Base-by-base conservation (phyloP, 129 eudicot genomes). In the Pseudognaphalium luteoalbum region DNA sequence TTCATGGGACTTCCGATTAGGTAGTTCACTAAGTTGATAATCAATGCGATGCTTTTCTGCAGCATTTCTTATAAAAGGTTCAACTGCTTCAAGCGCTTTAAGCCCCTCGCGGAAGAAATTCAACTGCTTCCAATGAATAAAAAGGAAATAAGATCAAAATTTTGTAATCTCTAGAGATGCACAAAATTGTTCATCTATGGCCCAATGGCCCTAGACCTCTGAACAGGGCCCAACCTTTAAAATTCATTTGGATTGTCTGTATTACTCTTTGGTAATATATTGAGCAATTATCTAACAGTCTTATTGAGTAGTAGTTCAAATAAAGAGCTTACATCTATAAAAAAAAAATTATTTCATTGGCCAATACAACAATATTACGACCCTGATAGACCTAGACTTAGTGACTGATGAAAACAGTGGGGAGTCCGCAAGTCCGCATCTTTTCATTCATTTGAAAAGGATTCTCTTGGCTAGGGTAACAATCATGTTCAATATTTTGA, bases 11-110 rank as follows among this genome's bases (percentile, higher is more conserved):
- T 85, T 87, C 16, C 75, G 81, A 30, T 80, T 89, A 81, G 76
- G 79, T 66, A 88, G 66, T 78, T 79, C 96, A 72, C 78, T 64
- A 34, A 87, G 79, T 74, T 86, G 90, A 73, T 82, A 91, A 66
- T 94, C 99, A 72, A 94, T 91, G 65, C 73, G 96, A 56, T 89
- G 92, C 84, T 87, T 87, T 81, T 89, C 90, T 11, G 97, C 85
- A 77, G 81, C 86, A 79, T 69, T 66, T 81, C 73, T 86, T 57
- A 94, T 81, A 4, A 79, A 84, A 61, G 93, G 97, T 57, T 91
- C 99, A 76, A 87, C 89, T 19, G 88, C 87, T 87, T 89, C 97
- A 42, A 94, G 89, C 73, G 92, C 89, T 78, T 91, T 83, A 47
- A 88, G 83, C 75, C 90, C 99, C 70, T 80, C 89, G 66, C 90